phyloP scores from a whole-genome alignment of 495 filamentous ascomycete genomes.

The Cairneyella variabilis region DNA sequence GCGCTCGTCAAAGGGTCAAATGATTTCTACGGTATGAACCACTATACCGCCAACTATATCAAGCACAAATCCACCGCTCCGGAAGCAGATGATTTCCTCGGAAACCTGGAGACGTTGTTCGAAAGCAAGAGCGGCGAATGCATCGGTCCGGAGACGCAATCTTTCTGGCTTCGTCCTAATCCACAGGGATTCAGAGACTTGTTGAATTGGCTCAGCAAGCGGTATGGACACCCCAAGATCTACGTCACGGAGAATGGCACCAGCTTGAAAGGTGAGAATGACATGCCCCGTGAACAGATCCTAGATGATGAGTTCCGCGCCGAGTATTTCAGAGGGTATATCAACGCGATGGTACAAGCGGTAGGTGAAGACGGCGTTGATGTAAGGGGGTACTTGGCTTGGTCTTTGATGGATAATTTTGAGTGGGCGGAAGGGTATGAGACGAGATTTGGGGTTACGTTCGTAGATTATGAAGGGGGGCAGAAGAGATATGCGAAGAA shows the following conservation, averaged over 20 bases:
- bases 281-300: conserved; percentile 62
- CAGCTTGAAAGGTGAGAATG: conserved; percentile 73
- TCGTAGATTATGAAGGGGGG: conserved; percentile 68
- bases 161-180: conserved; percentile 68
- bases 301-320: conserved; percentile 71
- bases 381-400: conserved; percentile 71
- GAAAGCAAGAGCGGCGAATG: conserved; percentile 63
- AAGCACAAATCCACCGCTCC: conserved; percentile 59
- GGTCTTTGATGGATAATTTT: conserved; percentile 75
- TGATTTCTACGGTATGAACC: conserved; percentile 84
- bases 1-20: conserved; percentile 70
- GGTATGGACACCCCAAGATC: conserved; percentile 69
- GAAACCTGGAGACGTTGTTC: conserved; percentile 65
- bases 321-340: conserved; percentile 71
- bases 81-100: conserved; percentile 60
- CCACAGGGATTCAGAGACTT: conserved; percentile 71
- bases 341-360: conserved; percentile 66
- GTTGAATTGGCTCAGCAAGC: conserved; percentile 73
- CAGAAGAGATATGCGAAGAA: conserved; percentile 78
- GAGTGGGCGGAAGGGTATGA: conserved; percentile 78
- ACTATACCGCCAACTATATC: conserved; percentile 81
- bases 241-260: conserved; percentile 84
- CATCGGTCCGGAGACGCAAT: conserved; percentile 73
- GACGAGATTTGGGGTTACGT: conserved; percentile 77
- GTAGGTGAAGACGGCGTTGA: conserved; percentile 63